phyloP scores from a whole-genome alignment of 2,329 filamentous ascomycete species.

The Tolypocladium guangdongense region DNA sequence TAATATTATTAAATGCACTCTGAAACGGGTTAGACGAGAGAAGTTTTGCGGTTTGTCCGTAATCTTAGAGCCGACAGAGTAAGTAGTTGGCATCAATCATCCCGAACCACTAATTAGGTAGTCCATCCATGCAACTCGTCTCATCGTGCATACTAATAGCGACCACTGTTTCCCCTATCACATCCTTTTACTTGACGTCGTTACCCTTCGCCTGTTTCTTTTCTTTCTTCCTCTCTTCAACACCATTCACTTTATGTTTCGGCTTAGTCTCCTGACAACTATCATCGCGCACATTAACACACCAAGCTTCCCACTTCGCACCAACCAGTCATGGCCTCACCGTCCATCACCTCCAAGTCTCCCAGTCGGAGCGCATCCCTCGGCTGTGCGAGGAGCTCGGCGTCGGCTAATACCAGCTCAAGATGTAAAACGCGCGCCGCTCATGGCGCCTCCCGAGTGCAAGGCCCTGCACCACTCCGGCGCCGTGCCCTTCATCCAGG shows the following conservation, averaged over 20 bases:
- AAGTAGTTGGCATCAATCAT: no score
- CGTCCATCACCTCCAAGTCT: conserved; percentile 43
- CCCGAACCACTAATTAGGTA: no score
- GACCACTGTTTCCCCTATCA: no score
- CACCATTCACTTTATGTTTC: neutral
- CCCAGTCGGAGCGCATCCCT: conserved; percentile 52
- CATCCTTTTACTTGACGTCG: neutral
- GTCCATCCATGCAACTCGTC: neutral
- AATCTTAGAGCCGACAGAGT: no score
- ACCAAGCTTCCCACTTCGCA: neutral
- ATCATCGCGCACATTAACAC: neutral
- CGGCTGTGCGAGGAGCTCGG: conserved; percentile 56
- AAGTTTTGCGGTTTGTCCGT: no score
- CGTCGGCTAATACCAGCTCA: conserved; percentile 34
- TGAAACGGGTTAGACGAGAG: no score
- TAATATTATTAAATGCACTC: no score
- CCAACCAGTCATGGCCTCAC: conserved; percentile 14
- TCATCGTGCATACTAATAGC: neutral
- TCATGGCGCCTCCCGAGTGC: neutral
- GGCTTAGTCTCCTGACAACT: no score
- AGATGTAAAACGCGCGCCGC: neutral
- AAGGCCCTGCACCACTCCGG: neutral
- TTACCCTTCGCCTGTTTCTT: neutral
- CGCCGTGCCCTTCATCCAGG: neutral
- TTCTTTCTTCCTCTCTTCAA: neutral